Evolutionary conservation across 768 basidiomycete species (phyloP).

Genomic region (Mycena galericulata): DNA sequence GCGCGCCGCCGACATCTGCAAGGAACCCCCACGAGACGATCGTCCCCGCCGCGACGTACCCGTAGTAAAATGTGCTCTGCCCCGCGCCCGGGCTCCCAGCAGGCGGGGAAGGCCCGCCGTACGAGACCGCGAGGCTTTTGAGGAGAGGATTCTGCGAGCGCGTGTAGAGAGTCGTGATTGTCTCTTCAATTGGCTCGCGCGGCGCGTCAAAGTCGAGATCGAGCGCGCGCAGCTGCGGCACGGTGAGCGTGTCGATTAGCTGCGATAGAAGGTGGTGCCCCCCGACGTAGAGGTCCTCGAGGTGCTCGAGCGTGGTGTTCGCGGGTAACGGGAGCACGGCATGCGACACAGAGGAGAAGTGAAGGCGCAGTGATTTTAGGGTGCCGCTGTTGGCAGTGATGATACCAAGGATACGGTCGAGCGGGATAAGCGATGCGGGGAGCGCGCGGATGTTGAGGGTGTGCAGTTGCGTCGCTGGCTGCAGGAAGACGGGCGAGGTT

Average conservation of each 20-base stretch:
- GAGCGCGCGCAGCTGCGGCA: slow-evolving; percentile 69
- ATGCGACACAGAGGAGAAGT: slow-evolving; percentile 70
- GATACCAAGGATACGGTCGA: slow-evolving; percentile 79
- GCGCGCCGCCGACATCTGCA: slow-evolving; percentile 61
- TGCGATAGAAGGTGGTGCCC: slow-evolving; percentile 75
- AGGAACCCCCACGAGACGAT: slow-evolving; percentile 79
- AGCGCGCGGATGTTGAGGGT: slow-evolving; percentile 74
- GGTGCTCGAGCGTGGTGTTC: slow-evolving; percentile 27
- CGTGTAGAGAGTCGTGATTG: slow-evolving; percentile 68
- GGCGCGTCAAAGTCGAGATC: slow-evolving; percentile 74
- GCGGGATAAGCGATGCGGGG: slow-evolving; percentile 68
- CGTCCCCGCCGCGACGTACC: slow-evolving; percentile 68
- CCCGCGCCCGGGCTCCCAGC: neutral
- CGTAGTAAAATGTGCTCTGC: slow-evolving; percentile 50
- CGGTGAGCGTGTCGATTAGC: slow-evolving; percentile 70
- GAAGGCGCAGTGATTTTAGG: slow-evolving; percentile 68
- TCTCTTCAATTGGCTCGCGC: slow-evolving; percentile 81
- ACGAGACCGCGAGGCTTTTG: slow-evolving; percentile 71
- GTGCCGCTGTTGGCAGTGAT: slow-evolving; percentile 65
- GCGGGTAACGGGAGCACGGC: slow-evolving; percentile 65
- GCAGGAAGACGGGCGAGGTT: slow-evolving; percentile 77
- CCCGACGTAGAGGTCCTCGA: slow-evolving; percentile 69
- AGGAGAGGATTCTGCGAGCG: slow-evolving; percentile 72
- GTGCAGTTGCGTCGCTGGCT: slow-evolving; percentile 56
- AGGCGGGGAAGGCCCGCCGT: slow-evolving; percentile 48